Evolutionary conservation across 2,329 filamentous ascomycete genomes (phyloP).

Genomic region (Lachnellula occidentalis): DNA sequence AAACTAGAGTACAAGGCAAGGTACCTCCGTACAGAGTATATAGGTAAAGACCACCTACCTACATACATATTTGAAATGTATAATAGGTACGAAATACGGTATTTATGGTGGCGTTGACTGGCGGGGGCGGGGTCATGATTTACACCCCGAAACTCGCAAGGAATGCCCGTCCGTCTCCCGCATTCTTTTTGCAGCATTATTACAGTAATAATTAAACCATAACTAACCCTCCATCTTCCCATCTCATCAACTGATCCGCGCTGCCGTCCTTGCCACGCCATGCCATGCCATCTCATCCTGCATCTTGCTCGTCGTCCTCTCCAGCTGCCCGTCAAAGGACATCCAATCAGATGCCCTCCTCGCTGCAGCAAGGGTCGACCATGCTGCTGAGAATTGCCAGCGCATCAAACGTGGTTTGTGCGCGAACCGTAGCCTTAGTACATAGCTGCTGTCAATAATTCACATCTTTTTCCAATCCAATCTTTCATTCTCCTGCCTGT

Average conservation of each 20-base stretch:
- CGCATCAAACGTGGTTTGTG: slow-evolving; percentile 29
- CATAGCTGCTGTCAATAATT: slow-evolving; percentile 1
- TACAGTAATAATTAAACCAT: not conserved
- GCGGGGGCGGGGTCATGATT: too few relatives aligned
- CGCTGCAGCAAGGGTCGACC: slow-evolving; percentile 14
- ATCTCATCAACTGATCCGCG: slow-evolving; percentile 11
- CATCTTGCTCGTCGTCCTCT: not conserved
- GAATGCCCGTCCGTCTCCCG: too few relatives aligned
- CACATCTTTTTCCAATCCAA: slow-evolving; percentile 4
- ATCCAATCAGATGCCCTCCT: not conserved
- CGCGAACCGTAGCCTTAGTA: slow-evolving; percentile 17
- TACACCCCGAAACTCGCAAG: too few relatives aligned
- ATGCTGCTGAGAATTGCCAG: slow-evolving; percentile 21
- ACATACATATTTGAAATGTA: too few relatives aligned
- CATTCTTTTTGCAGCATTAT: too few relatives aligned
- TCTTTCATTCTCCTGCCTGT: not conserved
- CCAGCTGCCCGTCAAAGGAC: not conserved
- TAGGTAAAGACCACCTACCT: too few relatives aligned
- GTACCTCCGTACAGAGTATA: too few relatives aligned
- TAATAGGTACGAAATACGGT: too few relatives aligned
- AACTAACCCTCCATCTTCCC: not conserved
- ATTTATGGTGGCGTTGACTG: too few relatives aligned
- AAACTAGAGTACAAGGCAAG: too few relatives aligned
- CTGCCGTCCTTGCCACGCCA: not conserved
- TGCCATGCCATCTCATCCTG: not conserved